Conservation (phyloP, 345 rosid genomes). For the Dipteronia sinensis region DNA sequence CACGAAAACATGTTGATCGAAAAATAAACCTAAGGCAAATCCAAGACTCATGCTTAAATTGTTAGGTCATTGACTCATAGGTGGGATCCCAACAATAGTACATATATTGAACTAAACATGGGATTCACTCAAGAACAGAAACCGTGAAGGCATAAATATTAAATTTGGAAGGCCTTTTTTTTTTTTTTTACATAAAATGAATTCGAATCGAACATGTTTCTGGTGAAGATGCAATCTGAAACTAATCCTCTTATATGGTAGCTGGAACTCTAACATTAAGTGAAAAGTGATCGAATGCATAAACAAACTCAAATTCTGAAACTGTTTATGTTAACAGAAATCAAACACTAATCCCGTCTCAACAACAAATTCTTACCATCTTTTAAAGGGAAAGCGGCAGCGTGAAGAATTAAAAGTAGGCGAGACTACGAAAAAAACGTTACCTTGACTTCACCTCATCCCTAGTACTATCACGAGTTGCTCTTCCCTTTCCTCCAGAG, state of each 20-base stretch:
- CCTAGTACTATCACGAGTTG: slow-evolving; percentile 17
- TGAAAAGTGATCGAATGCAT: background rate
- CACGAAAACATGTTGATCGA: background rate
- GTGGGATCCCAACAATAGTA: too few species aligned
- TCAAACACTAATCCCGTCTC: background rate
- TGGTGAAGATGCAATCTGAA: background rate
- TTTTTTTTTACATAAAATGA: background rate
- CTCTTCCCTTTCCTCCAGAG: slow-evolving; percentile 48
- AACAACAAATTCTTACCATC: background rate
- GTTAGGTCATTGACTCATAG: too few species aligned
- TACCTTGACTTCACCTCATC: slow-evolving; percentile 42
- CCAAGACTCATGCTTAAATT: background rate
- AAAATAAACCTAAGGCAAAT: background rate
- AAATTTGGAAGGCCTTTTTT: background rate
- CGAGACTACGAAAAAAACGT: slow-evolving; percentile 3
- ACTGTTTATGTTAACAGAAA: background rate
- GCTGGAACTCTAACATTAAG: background rate
- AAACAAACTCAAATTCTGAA: background rate
- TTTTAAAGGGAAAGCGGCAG: background rate
- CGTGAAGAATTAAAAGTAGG: background rate
- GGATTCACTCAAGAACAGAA: background rate
- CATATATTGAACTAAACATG: background rate
- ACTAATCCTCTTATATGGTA: background rate
- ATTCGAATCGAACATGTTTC: background rate
- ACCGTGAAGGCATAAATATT: background rate